Evolutionary conservation across 2,329 filamentous ascomycete species (phyloP), one percentile per base, ranked within the genome.

Genomic region (Hysterium pulicare): DNA sequence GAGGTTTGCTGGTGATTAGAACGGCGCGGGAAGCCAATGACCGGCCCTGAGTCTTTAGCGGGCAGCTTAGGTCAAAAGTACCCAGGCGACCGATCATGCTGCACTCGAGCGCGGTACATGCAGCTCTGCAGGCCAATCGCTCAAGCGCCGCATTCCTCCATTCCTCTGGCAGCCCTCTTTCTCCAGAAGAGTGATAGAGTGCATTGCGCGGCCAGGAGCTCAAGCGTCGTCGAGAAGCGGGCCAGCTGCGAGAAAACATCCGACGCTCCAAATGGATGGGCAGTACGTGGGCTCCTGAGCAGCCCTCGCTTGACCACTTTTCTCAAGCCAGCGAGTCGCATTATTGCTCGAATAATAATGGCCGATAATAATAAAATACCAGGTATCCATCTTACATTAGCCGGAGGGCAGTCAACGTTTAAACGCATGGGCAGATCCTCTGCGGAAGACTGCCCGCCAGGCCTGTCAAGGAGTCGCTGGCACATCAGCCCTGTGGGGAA

Each of bases 361-460:
- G 40, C 11, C 44, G 34, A 41, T 33, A 31, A 42, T 36, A 40
- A 36, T 40, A 37, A 28, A 33, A 41, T 32, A 20, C 44, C 41
- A 48, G 42, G 36, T 24, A 38, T 45, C 46, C 42, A 40, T 52
- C 32, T 34, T 15, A 48, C 46, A 58, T 57, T 59, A 57, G 36
- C 57, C 58, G 53, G 53, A 45, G 42, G 40, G n/a, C n/a, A n/a
- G n/a, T n/a, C n/a, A n/a, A 55, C 53, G 53, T 51, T 48, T 47
- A 54, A 47, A 52, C 50, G 42, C 37, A 37, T 42, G 37, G 40
- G 51, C 49, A 54, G 55, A 58, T 58, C 55, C 44, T 37, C 50
- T 47, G 41, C 57, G 58, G 60, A 59, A 50, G 40, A 49, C 38
- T 45, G 49, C 43, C 56, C 55, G 49, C 48, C 52, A 54, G 47